A percentile compares a stretch with the other conserved stretches of the same genome.
phyloP scores from a whole-genome alignment of 306 rosid genomes.

The Lupinus albus region DNA sequence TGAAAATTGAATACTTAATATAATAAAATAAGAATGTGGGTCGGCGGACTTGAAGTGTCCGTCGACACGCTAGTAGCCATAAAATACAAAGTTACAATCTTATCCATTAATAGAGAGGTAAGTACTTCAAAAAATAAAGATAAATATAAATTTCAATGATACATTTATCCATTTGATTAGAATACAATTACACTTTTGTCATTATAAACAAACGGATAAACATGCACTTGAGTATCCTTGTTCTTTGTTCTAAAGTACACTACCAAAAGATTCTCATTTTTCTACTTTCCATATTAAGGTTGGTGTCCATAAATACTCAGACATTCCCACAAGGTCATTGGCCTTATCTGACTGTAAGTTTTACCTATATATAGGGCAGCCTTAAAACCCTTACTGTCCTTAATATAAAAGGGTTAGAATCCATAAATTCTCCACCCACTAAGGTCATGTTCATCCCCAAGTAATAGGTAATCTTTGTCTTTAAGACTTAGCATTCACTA shows the following conservation, averaged over 20 bases:
- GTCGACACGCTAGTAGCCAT: no score
- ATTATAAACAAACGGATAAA: no score
- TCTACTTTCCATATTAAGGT: not conserved
- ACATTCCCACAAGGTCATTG: slow-evolving; percentile 13
- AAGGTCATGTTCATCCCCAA: slow-evolving; percentile 10
- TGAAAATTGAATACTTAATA: no score
- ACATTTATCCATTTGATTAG: no score
- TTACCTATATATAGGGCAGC: not conserved
- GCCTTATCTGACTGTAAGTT: slow-evolving; percentile 24
- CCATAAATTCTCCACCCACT: slow-evolving; percentile 37
- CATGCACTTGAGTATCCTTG: no score
- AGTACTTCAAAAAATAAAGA: no score
- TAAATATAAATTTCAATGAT: no score
- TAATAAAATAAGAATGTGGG: no score
- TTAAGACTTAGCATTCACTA: slow-evolving; percentile 31
- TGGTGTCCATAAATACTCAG: not conserved
- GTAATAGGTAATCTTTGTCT: slow-evolving; percentile 46
- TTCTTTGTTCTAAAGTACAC: slow-evolving; percentile 27
- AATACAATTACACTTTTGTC: no score
- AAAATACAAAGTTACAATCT: no score
- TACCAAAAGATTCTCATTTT: slow-evolving; percentile 33
- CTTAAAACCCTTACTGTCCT: slow-evolving; percentile 15
- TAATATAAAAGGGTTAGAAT: slow-evolving; percentile 11
- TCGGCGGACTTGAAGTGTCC: no score
- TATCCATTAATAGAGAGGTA: no score